Percentiles rank a stretch among this genome's conserved stretches.
phyloP scores from a whole-genome alignment of 1,139 yeast genomes.

The Hyphopichia fennica region DNA sequence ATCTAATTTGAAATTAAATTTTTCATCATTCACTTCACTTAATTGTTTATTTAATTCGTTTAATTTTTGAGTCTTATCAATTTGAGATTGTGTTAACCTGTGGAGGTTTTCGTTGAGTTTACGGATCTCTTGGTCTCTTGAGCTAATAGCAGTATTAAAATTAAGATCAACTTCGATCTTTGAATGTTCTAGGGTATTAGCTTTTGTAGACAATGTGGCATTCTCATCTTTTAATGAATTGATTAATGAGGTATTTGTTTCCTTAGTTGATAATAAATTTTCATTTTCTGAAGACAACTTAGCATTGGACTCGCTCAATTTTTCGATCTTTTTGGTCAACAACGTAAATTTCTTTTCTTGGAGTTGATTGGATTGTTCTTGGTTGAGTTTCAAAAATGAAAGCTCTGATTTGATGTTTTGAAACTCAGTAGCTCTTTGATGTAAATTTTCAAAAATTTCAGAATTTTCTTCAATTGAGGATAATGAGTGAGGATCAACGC shows the following conservation, averaged over 20 bases:
- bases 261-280: constrained; percentile 22
- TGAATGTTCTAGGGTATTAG: constrained; percentile 15
- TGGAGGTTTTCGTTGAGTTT: constrained; percentile 55
- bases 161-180: constrained; percentile 4
- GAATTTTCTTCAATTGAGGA: constrained; percentile 14
- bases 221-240: constrained; percentile 21
- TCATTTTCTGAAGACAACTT: constrained; percentile 27
- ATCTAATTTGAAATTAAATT: constrained; percentile 42
- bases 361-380: constrained; percentile 52
- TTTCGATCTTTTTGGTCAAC: constrained; percentile 27
- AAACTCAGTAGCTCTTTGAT: constrained; percentile 45
- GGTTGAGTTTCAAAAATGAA: constrained; percentile 49
- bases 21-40: constrained; percentile 36
- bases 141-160: constrained; percentile 4
- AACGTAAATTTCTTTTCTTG: constrained; percentile 18
- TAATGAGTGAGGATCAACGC: constrained; percentile 25
- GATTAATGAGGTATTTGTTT: constrained; percentile 10
- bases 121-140: constrained; percentile 42
- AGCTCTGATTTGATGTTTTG: constrained; percentile 53
- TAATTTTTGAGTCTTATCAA: constrained; percentile 43
- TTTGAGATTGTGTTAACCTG: constrained; percentile 46
- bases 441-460: constrained; percentile 32
- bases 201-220: constrained; percentile 19
- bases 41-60: constrained; percentile 39
- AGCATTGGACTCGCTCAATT: constrained; percentile 24